phyloP scores from a whole-genome alignment of 106 monocot species.

The Dioscorea zingiberensis region DNA sequence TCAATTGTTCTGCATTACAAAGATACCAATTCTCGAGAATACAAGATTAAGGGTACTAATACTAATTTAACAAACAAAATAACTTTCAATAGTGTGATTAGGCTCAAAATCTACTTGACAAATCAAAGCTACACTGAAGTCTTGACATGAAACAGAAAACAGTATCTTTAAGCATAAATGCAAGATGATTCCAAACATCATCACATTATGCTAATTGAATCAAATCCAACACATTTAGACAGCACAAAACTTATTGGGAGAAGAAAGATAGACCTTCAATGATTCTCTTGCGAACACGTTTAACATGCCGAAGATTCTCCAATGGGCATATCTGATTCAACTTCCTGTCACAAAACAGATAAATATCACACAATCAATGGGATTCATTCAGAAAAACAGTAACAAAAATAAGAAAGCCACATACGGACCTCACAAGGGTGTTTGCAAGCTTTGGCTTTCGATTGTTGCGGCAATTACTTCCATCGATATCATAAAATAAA shows the following conservation, averaged over 20 bases:
- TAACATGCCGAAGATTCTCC: conserved; percentile 59
- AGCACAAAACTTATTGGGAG: neutral
- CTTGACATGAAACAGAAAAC: too few species aligned
- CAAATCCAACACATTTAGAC: neutral
- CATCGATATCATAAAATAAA: conserved; percentile 14
- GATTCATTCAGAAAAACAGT: neutral
- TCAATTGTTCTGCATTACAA: neutral
- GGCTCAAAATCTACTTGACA: neutral
- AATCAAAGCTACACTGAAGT: too few species aligned
- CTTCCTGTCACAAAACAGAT: conserved; percentile 19
- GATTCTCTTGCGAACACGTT: conserved; percentile 33
- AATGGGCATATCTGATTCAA: conserved; percentile 46
- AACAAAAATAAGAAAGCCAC: neutral
- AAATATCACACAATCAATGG: neutral
- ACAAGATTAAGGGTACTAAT: too few species aligned
- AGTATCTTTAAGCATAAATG: too few species aligned
- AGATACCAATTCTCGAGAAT: too few species aligned
- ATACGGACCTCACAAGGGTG: conserved; percentile 45
- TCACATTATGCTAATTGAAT: neutral
- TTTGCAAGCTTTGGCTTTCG: conserved; percentile 65
- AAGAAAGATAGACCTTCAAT: conserved; percentile 28
- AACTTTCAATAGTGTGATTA: neutral
- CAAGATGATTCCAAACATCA: neutral
- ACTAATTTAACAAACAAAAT: too few species aligned
- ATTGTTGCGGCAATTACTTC: conserved; percentile 51